A percentile compares a stretch with the other conserved stretches of the same genome.
These are phyloP conservation scores for Podila verticillata DNA, from an alignment of 192 early-diverging fungal genomes.

Conservation along the genomic window DNA sequence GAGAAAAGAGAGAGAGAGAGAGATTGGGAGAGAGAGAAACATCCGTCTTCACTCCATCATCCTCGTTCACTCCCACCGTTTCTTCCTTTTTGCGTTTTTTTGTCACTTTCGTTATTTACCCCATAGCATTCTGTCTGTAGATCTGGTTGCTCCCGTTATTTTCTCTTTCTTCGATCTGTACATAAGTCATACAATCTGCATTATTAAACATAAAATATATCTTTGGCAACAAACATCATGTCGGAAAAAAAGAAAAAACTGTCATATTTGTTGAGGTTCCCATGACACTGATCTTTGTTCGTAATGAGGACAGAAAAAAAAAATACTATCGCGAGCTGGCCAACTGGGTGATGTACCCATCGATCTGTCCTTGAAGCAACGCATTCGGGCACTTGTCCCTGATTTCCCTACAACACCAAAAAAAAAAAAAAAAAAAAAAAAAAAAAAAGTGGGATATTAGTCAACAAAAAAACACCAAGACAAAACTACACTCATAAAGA, in stretches of 20 bases:
- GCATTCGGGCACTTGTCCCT: constrained; percentile 45
- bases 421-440: background rate
- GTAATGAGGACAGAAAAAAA: background rate
- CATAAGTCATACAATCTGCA: no score
- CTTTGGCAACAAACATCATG: no score
- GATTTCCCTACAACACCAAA: constrained; percentile 22
- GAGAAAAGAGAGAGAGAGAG: background rate
- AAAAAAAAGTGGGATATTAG: background rate
- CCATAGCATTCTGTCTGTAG: no score
- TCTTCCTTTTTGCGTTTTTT: background rate
- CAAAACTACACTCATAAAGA: background rate
- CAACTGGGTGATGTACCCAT: constrained; percentile 33
- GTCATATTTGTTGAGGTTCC: no score
- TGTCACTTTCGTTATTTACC: background rate
- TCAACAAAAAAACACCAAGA: background rate
- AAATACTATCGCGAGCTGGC: constrained; percentile 4
- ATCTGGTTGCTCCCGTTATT: no score
- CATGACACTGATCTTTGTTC: no score
- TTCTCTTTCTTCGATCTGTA: no score
- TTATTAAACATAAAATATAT: no score
- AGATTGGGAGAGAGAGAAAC: background rate
- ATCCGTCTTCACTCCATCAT: no score
- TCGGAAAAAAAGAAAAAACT: no score
- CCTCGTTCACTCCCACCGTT: no score
- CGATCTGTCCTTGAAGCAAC: constrained; percentile 39